phyloP scores from a whole-genome alignment of 2,329 filamentous ascomycete genomes.

The Aspergillus sp. region DNA sequence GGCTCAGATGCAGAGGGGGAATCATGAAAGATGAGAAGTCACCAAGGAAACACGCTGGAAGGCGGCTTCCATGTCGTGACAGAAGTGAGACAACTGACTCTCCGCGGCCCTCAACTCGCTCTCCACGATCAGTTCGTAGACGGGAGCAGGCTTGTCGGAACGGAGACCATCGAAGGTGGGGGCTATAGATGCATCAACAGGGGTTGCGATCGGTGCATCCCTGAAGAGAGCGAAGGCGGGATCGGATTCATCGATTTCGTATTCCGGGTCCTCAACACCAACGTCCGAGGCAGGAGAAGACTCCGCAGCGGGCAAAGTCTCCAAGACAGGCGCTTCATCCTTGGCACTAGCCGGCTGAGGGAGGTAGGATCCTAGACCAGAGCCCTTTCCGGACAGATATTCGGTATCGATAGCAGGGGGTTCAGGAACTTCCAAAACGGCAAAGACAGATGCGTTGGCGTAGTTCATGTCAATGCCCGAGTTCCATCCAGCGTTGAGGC shows the following conservation, averaged over 20 bases:
- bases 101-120: slow-evolving; percentile 25
- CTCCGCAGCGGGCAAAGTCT: slow-evolving; percentile 32
- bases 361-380: slow-evolving; percentile 47
- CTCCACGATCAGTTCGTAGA: slow-evolving; percentile 64
- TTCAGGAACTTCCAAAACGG: slow-evolving; percentile 69
- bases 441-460: slow-evolving; percentile 54
- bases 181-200: slow-evolving; percentile 24
- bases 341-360: slow-evolving; percentile 46
- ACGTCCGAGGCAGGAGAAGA: slow-evolving; percentile 13
- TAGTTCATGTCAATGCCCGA: slow-evolving; percentile 47
- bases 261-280: slow-evolving; percentile 28
- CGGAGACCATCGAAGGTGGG: slow-evolving; percentile 53
- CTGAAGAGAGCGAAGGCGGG: slow-evolving; percentile 51
- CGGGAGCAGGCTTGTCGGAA: slow-evolving; percentile 62
- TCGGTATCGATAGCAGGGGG: slow-evolving; percentile 61
- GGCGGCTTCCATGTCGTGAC: slow-evolving; percentile 41
- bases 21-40: slow-evolving; percentile 42
- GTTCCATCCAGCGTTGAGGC: slow-evolving; percentile 51
- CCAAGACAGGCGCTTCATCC: slow-evolving; percentile 49
- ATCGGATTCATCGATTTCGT: slow-evolving; percentile 57
- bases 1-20: slow-evolving; percentile 24
- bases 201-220: slow-evolving; percentile 46
- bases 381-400: slow-evolving; percentile 69
- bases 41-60: slow-evolving; percentile 41
- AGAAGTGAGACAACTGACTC: slow-evolving; percentile 36